Conservation (phyloP, 805 yeast species). For the Kazachstania kunashirensis region DNA sequence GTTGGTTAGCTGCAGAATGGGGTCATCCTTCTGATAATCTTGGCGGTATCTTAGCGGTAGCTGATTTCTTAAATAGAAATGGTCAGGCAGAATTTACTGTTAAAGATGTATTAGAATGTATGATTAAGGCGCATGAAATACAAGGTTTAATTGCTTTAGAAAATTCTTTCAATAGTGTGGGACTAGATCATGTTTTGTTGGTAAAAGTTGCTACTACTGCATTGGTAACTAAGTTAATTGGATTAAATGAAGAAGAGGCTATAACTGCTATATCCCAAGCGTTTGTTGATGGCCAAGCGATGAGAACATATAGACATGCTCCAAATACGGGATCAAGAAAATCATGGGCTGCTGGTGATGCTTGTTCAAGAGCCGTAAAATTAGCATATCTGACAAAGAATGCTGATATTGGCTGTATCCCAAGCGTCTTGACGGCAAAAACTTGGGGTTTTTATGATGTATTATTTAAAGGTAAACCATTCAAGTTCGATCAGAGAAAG, state of each 20-base stretch:
- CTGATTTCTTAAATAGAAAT: slow-evolving; percentile 44
- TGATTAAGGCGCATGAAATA: slow-evolving; percentile 57
- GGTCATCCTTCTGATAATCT: slow-evolving; percentile 57
- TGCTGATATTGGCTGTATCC: slow-evolving; percentile 44
- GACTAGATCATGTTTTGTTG: slow-evolving; percentile 49
- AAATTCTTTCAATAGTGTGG: slow-evolving; percentile 51
- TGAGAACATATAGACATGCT: slow-evolving; percentile 54
- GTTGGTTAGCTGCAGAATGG: slow-evolving; percentile 66
- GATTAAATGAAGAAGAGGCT: slow-evolving; percentile 41
- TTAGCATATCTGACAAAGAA: slow-evolving; percentile 42
- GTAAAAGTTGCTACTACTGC: slow-evolving; percentile 56
- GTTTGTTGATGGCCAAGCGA: slow-evolving; percentile 49
- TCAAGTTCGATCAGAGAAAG: slow-evolving; percentile 39
- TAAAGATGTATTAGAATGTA: slow-evolving; percentile 42
- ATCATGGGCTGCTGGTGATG: slow-evolving; percentile 64
- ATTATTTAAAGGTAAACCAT: slow-evolving; percentile 42
- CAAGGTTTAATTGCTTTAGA: slow-evolving; percentile 51
- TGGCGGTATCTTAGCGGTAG: slow-evolving; percentile 50
- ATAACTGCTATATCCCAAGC: slow-evolving; percentile 50
- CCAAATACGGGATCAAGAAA: slow-evolving; percentile 56
- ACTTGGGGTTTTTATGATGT: slow-evolving; percentile 61
- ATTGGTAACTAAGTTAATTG: slow-evolving; percentile 47
- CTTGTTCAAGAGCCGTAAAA: slow-evolving; percentile 49
- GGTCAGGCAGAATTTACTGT: slow-evolving; percentile 37
- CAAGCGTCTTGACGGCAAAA: slow-evolving; percentile 46